Percentiles rank a stretch among this genome's conserved stretches.
phyloP scores from a whole-genome alignment of 495 filamentous ascomycete genomes.

The Penicillium crystallinum region DNA sequence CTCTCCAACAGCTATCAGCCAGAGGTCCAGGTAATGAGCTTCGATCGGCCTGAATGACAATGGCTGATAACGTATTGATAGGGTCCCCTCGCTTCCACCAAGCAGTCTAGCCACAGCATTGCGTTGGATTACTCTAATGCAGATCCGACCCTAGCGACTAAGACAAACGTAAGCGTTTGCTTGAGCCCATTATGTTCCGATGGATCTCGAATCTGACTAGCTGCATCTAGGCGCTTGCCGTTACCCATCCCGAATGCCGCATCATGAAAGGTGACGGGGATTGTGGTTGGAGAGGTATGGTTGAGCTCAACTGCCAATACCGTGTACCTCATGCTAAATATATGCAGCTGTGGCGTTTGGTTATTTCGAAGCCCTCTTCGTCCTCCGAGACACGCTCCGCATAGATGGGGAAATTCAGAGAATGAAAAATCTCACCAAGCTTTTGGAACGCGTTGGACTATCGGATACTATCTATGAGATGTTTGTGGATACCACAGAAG shows the following conservation, averaged over 20 bases:
- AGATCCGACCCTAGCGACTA: constrained; percentile 75
- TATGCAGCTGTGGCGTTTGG: constrained; percentile 78
- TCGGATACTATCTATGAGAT: constrained; percentile 68
- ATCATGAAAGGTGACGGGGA: constrained; percentile 89
- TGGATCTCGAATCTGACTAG: constrained; percentile 14
- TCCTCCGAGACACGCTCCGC: constrained; percentile 55
- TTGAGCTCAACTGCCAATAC: constrained; percentile 14
- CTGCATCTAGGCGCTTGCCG: constrained; percentile 60
- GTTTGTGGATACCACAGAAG: constrained; percentile 70
- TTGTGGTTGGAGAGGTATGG: constrained; percentile 92
- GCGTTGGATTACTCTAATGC: constrained; percentile 86
- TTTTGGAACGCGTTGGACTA: constrained; percentile 67
- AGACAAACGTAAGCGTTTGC: constrained; percentile 66
- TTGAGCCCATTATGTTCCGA: neutral
- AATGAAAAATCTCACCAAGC: constrained; percentile 62
- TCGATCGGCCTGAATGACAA: neutral
- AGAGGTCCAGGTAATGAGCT: constrained; percentile 51
- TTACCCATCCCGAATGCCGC: constrained; percentile 82
- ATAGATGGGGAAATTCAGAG: constrained; percentile 65
- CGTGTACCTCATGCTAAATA: constrained; percentile 10
- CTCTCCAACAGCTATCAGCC: constrained; percentile 62
- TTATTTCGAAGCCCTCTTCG: constrained; percentile 83
- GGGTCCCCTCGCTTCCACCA: constrained; percentile 79
- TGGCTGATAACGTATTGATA: constrained; percentile 28
- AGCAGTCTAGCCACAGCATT: constrained; percentile 70